phyloP scores from a whole-genome alignment of 352 stramenopile genomes.

The Peronospora tabacina region DNA sequence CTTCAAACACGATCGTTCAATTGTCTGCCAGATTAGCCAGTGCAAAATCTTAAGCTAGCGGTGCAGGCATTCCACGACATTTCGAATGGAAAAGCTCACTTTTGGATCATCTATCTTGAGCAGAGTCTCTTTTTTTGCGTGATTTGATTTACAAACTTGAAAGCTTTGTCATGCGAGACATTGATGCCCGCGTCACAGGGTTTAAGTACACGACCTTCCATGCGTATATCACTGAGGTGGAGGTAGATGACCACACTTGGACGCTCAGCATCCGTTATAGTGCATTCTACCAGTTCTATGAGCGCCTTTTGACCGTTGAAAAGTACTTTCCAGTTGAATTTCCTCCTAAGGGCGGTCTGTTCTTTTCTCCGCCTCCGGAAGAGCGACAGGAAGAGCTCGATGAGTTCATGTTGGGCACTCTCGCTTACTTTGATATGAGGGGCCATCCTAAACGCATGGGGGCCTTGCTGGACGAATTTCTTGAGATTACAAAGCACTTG shows the following conservation, averaged over 20 bases:
- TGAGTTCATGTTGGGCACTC: conserved; percentile 47
- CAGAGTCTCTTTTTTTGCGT: background rate
- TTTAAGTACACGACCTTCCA: conserved; percentile 37
- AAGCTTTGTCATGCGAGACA: conserved; percentile 16
- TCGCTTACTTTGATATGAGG: conserved; percentile 47
- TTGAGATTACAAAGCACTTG: conserved; percentile 43
- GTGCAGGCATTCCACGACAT: no score
- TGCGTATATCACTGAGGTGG: conserved; percentile 45
- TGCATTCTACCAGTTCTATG: conserved; percentile 55
- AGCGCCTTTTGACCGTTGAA: conserved; percentile 37
- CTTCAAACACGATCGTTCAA: background rate
- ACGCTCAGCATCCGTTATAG: conserved; percentile 53
- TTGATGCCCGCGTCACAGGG: conserved; percentile 38
- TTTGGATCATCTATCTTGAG: conserved; percentile 12
- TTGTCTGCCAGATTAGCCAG: background rate
- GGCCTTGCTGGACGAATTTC: conserved; percentile 43
- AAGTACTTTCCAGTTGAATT: conserved; percentile 51
- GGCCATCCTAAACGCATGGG: conserved; percentile 33
- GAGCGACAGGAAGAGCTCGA: conserved; percentile 54
- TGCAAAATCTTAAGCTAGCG: background rate
- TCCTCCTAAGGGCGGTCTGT: conserved; percentile 52
- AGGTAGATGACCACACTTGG: conserved; percentile 37
- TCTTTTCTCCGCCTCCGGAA: conserved; percentile 48
- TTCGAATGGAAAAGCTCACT: conserved; percentile 6
- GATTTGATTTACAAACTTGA: background rate